phyloP scores from a whole-genome alignment of 2,329 filamentous ascomycete species.

The Colletotrichum somersetense region DNA sequence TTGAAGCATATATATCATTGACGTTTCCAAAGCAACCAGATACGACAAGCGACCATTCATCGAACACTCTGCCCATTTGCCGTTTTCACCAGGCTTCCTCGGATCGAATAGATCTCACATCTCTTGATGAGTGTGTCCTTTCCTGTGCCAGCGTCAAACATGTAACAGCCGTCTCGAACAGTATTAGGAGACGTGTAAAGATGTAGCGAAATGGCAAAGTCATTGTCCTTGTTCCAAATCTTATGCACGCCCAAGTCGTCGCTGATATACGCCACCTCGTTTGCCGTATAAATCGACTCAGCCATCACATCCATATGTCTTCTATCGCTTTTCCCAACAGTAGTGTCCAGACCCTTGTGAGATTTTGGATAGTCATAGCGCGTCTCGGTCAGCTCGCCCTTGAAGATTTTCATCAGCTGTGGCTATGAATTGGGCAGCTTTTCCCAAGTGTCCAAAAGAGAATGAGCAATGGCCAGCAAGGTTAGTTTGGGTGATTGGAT shows the following conservation, averaged over 20 bases:
- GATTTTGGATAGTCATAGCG: constrained; percentile 78
- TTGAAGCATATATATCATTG: too few relatives aligned
- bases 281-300: constrained; percentile 74
- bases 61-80: too few relatives aligned
- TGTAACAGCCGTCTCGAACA: not conserved
- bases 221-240: constrained; percentile 81
- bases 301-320: constrained; percentile 54
- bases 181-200: constrained; percentile 9
- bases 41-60: too few relatives aligned
- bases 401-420: constrained; percentile 89
- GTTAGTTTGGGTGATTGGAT: not conserved
- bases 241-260: constrained; percentile 87
- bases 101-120: not conserved
- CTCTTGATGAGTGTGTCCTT: not conserved
- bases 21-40: too few relatives aligned
- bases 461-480: constrained; percentile 65
- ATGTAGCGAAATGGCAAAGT: constrained; percentile 88
- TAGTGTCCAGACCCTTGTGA: constrained; percentile 55
- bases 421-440: constrained; percentile 87
- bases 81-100: not conserved
- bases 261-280: constrained; percentile 89
- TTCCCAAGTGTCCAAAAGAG: constrained; percentile 90
- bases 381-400: constrained; percentile 84
- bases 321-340: too few relatives aligned
- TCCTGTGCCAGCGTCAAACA: not conserved